A percentile compares a stretch with the other conserved stretches of the same genome.
phyloP scores from a whole-genome alignment of 2,329 filamentous ascomycete genomes.

The Myriosclerotinia scirpicola region DNA sequence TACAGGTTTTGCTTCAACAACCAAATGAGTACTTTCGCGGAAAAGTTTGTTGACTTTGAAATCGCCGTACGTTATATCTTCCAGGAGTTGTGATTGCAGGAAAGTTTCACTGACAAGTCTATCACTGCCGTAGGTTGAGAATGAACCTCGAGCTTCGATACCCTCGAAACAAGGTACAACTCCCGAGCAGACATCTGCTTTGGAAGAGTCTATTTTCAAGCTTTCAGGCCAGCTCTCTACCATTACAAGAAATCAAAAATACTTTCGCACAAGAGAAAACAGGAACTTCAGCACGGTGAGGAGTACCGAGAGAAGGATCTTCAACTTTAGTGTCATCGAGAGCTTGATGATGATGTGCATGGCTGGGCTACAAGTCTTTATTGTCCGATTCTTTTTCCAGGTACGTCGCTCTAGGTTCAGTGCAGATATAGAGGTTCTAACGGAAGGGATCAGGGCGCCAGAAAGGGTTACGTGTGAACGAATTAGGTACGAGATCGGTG shows the following conservation, averaged over 20 bases:
- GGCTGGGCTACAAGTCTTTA: conserved; percentile 94
- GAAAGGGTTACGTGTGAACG: conserved; percentile 67
- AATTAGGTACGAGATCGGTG: conserved; percentile 17
- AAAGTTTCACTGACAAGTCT: conserved; percentile 8
- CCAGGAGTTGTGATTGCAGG: not conserved
- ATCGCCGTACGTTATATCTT: conserved; percentile 68
- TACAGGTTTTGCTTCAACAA: conserved; percentile 99
- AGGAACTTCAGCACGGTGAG: conserved; percentile 97
- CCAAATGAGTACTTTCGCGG: conserved; percentile 94
- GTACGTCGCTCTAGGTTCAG: conserved; percentile 45
- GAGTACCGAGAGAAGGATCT: conserved; percentile 92
- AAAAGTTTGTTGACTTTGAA: conserved; percentile 98
- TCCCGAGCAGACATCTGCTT: conserved; percentile 81
- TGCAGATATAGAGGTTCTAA: not conserved
- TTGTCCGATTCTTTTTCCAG: conserved; percentile 99
- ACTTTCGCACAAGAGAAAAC: conserved; percentile 98
- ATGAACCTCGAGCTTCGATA: conserved; percentile 77
- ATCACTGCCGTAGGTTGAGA: conserved; percentile 69
- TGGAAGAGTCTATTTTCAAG: conserved; percentile 96
- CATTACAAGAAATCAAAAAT: conserved; percentile 96
- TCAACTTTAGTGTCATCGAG: conserved; percentile 96
- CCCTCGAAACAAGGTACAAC: conserved; percentile 86
- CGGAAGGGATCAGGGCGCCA: conserved; percentile 52
- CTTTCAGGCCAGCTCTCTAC: conserved; percentile 90
- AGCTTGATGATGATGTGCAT: conserved; percentile 88